Conservation (phyloP, 306 rosid genomes). For the Rosa rugosa region DNA sequence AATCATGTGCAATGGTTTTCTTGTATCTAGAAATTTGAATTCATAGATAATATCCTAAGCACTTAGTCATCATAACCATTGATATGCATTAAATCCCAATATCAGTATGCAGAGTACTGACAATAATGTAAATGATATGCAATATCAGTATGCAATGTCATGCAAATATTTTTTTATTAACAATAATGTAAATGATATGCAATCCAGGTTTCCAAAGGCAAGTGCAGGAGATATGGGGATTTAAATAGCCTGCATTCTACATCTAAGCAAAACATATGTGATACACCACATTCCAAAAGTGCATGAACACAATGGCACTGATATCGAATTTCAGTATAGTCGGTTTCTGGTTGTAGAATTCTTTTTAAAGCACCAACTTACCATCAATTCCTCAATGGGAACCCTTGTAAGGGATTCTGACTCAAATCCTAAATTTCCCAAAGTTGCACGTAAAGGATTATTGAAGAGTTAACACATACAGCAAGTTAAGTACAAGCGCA, state of each 20-base stretch:
- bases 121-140: neutral
- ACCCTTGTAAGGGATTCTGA: neutral
- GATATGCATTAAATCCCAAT: neutral
- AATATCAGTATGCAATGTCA: neutral
- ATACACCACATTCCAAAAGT: slow-evolving; percentile 21
- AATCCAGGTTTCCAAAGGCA: slow-evolving; percentile 12
- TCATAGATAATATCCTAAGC: neutral
- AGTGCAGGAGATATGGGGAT: slow-evolving; percentile 22
- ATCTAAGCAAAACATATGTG: slow-evolving; percentile 11
- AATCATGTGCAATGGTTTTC: neutral
- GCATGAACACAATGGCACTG: slow-evolving; percentile 18
- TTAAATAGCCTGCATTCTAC: neutral
- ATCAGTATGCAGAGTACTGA: neutral
- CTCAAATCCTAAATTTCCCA: neutral
- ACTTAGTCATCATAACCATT: neutral
- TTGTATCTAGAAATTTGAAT: neutral
- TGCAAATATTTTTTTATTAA: neutral
- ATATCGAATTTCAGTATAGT: slow-evolving; percentile 11
- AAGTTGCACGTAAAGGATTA: neutral
- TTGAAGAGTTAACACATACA: neutral
- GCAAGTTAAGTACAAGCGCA: neutral
- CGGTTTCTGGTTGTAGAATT: neutral
- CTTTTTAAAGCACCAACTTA: neutral
- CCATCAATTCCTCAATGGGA: neutral
- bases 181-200: neutral